Conservation (phyloP, 2,329 filamentous ascomycete species). For the Penicillium sp. region DNA sequence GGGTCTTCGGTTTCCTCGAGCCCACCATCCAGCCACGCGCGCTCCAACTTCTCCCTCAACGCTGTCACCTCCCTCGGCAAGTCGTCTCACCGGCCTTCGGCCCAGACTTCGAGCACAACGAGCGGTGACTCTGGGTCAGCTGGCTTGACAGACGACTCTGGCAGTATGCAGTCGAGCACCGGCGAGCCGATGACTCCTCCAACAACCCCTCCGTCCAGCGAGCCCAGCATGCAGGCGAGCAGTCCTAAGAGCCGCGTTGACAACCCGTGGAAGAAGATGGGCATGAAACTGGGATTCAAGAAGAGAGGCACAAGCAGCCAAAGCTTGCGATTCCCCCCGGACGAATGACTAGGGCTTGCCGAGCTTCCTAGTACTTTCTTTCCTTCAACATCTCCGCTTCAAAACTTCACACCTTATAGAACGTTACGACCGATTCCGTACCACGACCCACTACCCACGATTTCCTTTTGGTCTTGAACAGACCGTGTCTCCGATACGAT, state of each 20-base stretch:
- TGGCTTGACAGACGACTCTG: conserved; percentile 53
- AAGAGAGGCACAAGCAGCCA: conserved; percentile 37
- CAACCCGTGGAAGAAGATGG: conserved; percentile 59
- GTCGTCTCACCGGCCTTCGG: conserved; percentile 39
- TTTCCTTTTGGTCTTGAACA: conserved; percentile 13
- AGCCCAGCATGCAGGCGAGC: conserved; percentile 36
- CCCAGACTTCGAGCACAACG: conserved; percentile 38
- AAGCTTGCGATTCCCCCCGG: conserved; percentile 31
- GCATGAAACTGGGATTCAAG: conserved; percentile 54
- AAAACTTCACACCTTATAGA: conserved; percentile 20
- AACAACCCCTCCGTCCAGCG: conserved; percentile 55
- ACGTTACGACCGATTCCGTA: conserved; percentile 25
- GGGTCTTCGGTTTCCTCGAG: conserved; percentile 30
- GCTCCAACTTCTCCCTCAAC: conserved; percentile 39
- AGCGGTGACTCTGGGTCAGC: conserved; percentile 45
- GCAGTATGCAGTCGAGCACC: conserved; percentile 45
- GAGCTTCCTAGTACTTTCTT: background rate
- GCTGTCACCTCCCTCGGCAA: conserved; percentile 40
- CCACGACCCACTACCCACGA: conserved; percentile 20
- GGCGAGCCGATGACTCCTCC: conserved; percentile 57
- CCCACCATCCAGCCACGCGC: conserved; percentile 31
- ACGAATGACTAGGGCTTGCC: conserved; percentile 27
- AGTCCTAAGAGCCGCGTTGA: conserved; percentile 51
- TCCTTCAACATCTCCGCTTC: background rate
- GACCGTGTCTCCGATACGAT: conserved; percentile 26